Percentiles rank a stretch among this genome's conserved stretches.
Evolutionary conservation across 345 rosid species (phyloP).

Genomic region (Ceriops zippeliana): DNA sequence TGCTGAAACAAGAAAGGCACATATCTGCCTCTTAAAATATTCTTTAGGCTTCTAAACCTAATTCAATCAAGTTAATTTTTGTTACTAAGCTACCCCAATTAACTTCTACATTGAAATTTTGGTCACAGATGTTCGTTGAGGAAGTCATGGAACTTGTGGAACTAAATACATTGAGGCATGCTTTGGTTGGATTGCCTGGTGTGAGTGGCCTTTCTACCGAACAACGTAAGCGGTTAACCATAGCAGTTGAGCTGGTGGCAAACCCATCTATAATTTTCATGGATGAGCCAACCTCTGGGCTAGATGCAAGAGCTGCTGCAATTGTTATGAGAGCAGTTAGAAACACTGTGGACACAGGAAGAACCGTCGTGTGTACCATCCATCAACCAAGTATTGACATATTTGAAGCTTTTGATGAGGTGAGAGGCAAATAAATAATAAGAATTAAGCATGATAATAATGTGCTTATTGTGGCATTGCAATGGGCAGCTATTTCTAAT

Average conservation of each 20-base stretch:
- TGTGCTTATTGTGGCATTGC: not conserved
- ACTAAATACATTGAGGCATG: conserved; percentile 47
- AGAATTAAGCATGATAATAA: not conserved
- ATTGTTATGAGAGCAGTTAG: conserved; percentile 87
- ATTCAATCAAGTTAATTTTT: not conserved
- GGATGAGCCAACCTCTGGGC: conserved; percentile 98
- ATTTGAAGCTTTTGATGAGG: conserved; percentile 89
- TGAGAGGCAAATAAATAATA: conserved; percentile 11
- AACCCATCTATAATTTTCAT: conserved; percentile 93
- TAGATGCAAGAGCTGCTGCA: conserved; percentile 97
- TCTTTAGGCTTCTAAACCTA: not conserved
- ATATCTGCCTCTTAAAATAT: not conserved
- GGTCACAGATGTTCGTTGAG: conserved; percentile 32
- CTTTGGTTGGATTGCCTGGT: conserved; percentile 81
- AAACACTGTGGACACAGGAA: conserved; percentile 80
- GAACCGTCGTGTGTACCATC: conserved; percentile 85
- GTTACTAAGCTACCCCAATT: not conserved
- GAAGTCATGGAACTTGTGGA: conserved; percentile 92
- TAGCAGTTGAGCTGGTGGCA: conserved; percentile 92
- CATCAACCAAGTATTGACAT: conserved; percentile 90
- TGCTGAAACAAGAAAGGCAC: conserved; percentile 49
- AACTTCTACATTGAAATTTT: not conserved
- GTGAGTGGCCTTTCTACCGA: conserved; percentile 74
- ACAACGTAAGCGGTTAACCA: conserved; percentile 81
- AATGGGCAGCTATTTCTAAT: conserved; percentile 57